Evolutionary conservation across 306 rosid species (phyloP).

Genomic region (Cercis canadensis): DNA sequence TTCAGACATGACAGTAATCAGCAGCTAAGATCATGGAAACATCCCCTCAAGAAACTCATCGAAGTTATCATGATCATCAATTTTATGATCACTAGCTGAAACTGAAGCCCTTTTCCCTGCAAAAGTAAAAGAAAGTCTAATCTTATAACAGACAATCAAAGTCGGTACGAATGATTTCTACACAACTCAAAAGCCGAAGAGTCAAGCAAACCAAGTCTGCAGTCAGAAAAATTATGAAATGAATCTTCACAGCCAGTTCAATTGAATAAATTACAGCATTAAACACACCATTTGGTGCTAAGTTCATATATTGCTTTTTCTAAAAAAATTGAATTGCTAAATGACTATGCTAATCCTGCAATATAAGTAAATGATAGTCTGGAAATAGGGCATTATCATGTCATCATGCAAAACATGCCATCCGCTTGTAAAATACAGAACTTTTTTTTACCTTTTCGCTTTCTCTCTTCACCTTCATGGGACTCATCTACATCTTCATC

Average conservation of each 20-base stretch:
- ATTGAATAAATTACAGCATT: constrained; percentile 1
- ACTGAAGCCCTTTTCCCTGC: constrained; percentile 69
- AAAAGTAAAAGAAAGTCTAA: constrained; percentile 27
- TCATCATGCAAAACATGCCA: constrained; percentile 20
- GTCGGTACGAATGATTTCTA: neutral
- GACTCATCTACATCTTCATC: constrained; percentile 60
- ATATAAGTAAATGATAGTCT: constrained; percentile 24
- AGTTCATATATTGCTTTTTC: neutral
- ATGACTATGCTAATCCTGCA: constrained; percentile 9
- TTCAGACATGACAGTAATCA: constrained; percentile 1
- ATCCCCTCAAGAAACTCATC: constrained; percentile 86
- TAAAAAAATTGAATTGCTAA: constrained; percentile 6
- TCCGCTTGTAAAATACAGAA: constrained; percentile 6
- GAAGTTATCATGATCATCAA: constrained; percentile 55
- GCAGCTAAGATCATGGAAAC: constrained; percentile 66
- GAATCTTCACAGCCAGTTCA: neutral
- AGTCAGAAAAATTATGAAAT: constrained; percentile 5
- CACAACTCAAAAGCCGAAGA: neutral
- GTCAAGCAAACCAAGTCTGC: constrained; percentile 11
- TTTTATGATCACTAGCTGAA: constrained; percentile 54
- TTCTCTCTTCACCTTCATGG: constrained; percentile 56
- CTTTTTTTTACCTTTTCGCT: constrained; percentile 59
- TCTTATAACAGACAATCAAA: constrained; percentile 13
- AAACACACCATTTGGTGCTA: neutral
- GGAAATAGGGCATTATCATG: constrained; percentile 8